Percentiles rank a stretch among this genome's conserved stretches.
These are phyloP conservation scores for Phytophthora pini DNA, from an alignment of 352 stramenopile species.

Conservation along the genomic window DNA sequence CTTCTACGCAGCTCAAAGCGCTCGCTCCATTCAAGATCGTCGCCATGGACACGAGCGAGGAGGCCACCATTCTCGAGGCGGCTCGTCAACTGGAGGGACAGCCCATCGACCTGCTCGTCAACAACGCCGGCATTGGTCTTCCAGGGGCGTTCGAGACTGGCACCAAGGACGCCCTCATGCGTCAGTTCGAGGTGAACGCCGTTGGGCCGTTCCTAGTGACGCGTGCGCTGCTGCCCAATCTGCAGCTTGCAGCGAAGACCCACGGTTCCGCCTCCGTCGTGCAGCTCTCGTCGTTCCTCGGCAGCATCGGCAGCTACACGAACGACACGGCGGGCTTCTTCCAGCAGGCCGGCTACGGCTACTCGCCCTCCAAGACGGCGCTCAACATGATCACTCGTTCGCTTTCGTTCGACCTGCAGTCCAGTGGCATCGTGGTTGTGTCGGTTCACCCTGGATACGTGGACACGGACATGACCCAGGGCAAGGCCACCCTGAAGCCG, in stretches of 20 bases:
- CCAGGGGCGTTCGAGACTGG: slow-evolving; percentile 26
- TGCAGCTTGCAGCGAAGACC: slow-evolving; percentile 34
- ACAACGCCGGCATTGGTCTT: background rate
- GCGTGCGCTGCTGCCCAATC: slow-evolving; percentile 41
- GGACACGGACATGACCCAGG: slow-evolving; percentile 43
- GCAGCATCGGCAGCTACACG: slow-evolving; percentile 40
- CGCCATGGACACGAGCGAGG: too few relatives aligned
- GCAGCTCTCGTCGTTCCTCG: slow-evolving; percentile 50
- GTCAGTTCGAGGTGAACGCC: slow-evolving; percentile 24
- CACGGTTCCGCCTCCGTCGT: slow-evolving; percentile 46
- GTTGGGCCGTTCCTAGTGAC: slow-evolving; percentile 53
- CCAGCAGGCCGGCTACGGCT: slow-evolving; percentile 51
- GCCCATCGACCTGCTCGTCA: too few relatives aligned
- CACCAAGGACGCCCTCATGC: slow-evolving; percentile 50
- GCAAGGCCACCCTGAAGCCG: slow-evolving; percentile 27
- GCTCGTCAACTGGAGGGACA: too few relatives aligned
- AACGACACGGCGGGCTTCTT: slow-evolving; percentile 2
- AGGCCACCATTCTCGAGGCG: too few relatives aligned
- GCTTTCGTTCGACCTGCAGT: slow-evolving; percentile 41
- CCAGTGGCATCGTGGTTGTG: slow-evolving; percentile 43
- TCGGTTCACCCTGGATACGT: slow-evolving; percentile 61
- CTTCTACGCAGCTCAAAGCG: slow-evolving; percentile 15
- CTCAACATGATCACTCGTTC: slow-evolving; percentile 21
- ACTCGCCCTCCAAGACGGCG: slow-evolving; percentile 62
- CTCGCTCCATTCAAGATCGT: background rate